Base-by-base conservation (phyloP, 352 stramenopile genomes). In the Phytopythium sindhum region DNA sequence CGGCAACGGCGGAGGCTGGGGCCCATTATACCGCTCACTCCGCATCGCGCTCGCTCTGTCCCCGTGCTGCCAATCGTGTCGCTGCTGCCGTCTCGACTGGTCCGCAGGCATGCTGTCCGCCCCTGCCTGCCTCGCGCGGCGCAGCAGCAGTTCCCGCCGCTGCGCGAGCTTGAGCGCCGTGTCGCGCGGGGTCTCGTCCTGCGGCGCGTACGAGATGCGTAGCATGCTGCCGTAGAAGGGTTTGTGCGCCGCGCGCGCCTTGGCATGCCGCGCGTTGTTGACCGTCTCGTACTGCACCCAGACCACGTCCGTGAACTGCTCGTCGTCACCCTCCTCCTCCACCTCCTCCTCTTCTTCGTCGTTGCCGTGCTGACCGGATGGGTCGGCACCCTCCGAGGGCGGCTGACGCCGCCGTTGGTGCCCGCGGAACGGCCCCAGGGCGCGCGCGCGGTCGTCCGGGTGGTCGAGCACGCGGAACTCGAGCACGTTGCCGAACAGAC, bases 251-350 rank as follows among this genome's bases (percentile, higher is more conserved):
- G 66, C 75, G 19, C 76, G 73, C 41, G 60, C 67, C 64, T 93
- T 91, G 26, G 85, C 85, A 52, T 88, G 77, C 10, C 85, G 81
- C 48, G 85, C 82, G 23, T 89, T 89, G 61, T 88, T 89, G 35
- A 89, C 77, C 31, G 75, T 89, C 68, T 89, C 83, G 68, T 89
- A 93, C 53, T 90, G 62, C 29, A 93, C 64, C 82, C 81, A 91
- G 17, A 93, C 61, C 2, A 74, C 69, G 55, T 93, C 78, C 2
- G 74, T 85, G 63, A 89, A 93, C 17, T 65, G 51, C 21, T 70
- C 51, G 29, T 75, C 61, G 6, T 57, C 57, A 48, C 78, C 65
- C 10, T 74, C 65, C 1, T 71, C 31, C n/a, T n/a, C n/a, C n/a
- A n/a, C n/a, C 11, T 28, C 48, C 0, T 17, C 41, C 4, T 57